Conservation (phyloP, 768 basidiomycete genomes). For the Termitomyces sp. region DNA sequence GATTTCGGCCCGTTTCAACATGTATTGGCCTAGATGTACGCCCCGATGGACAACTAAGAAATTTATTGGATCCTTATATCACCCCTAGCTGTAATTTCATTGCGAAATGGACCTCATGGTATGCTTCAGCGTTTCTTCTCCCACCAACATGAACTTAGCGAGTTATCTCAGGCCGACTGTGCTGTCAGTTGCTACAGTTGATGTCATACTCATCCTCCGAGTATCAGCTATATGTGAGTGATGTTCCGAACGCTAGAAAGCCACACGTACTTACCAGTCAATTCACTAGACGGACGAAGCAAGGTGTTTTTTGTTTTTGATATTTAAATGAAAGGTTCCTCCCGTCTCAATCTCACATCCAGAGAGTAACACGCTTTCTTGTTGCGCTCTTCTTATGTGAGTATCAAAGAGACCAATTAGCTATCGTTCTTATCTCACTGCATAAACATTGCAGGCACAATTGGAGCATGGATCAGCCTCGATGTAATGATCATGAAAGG, state of each 20-base stretch:
- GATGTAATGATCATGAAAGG: not conserved
- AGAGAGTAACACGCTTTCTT: not conserved
- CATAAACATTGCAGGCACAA: not conserved
- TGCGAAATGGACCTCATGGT: not conserved
- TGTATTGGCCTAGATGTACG: not conserved
- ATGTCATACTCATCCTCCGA: conserved; percentile 1
- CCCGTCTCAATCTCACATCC: not conserved
- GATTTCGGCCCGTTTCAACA: not conserved
- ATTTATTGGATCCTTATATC: not conserved
- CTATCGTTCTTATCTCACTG: not conserved
- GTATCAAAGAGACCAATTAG: not conserved
- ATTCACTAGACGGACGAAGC: not conserved
- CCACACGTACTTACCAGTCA: not conserved
- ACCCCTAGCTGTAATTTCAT: not conserved
- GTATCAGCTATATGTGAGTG: not conserved
- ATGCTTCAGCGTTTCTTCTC: not conserved
- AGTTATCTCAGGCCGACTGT: not conserved
- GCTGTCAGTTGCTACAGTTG: not conserved
- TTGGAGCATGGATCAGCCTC: not conserved
- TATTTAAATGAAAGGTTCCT: not conserved
- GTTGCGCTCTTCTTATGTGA: not conserved
- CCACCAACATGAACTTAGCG: not conserved
- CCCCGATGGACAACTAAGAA: not conserved
- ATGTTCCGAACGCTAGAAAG: not conserved
- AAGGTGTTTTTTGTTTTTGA: not conserved